Base-by-base conservation (phyloP, 2,329 filamentous ascomycete species). In the Phialocephala sp. region DNA sequence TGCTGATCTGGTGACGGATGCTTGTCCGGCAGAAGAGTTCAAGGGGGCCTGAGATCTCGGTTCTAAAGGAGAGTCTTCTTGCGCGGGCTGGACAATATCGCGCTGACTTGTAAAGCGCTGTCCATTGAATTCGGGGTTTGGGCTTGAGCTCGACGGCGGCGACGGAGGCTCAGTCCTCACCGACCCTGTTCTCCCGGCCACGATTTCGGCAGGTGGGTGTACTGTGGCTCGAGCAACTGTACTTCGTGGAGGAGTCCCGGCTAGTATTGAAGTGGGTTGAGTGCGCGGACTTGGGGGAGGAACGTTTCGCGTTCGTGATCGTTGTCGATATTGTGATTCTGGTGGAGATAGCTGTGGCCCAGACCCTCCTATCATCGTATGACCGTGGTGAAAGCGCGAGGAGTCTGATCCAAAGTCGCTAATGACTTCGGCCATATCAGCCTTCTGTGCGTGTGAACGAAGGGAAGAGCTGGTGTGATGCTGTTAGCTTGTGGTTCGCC, bases 401-500 rank as follows among this genome's bases (percentile, higher is more conserved):
- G 89, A 84, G 80, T 92, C 89, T 79, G 91, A 86, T 80, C 89
- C 87, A 81, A 89, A 89, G 82, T 94, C 92, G 78, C 85, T 85
- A 73, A 89, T 84, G 79, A 89, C 78, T 79, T 86, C 83, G 76
- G 86, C 87, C 87, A 89, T 89, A 80, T 76, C 73, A 76, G 69
- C 70, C 69, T 74, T 64, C 62, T 68, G 62, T 70, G 41, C 39
- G 62, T 67, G 63, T 68, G 57, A 62, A 64, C 52, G 66, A 60
- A 50, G 64, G 60, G 58, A 65, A 65, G 67, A 59, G 67, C 72
- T 76, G 69, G 45, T 56, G 64, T 57, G 32, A 64, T 47, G 52
- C 11, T 54, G 66, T 74, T 72, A 74, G 72, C 67, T 52, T 68
- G 32, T 66, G 60, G 45, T 41, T 63, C 20, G 32, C 45, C 45